Evolutionary conservation across 2,329 filamentous ascomycete genomes (phyloP), one percentile per base, ranked within the genome.

Genomic region (Trichoderma brevicompactum): DNA sequence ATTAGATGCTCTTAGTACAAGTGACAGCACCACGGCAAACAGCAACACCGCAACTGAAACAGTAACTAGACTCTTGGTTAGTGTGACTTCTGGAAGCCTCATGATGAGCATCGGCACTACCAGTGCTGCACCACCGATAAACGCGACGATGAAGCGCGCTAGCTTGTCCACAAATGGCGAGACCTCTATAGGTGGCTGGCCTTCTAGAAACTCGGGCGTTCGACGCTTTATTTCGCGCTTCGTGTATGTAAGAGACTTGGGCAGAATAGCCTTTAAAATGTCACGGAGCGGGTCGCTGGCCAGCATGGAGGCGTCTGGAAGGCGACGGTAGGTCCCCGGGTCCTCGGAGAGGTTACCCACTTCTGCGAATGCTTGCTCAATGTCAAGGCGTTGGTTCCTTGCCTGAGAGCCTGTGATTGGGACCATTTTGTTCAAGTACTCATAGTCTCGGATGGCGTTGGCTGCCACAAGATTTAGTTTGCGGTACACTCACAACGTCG

Each of bases 371-470:
- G 32, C 50, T 23, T 53, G 50, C n/a, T 53, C 50, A 40, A 53
- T 53, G 50, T 53, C 50, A 7, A 53, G 50, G n/a, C 50, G 50
- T 17, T 53, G 17, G 32, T 53, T 53, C 8, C 28, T n/a, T 17
- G 50, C 50, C 17, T 53, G 50, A 15, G 34, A 53, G 34, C 32
- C 34, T 10, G 50, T 53, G 50, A 36, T 13, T n/a, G 50, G 50
- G 6, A 53, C 28, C 17, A 53, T n/a, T 38, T 7, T 36, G n/a
- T 38, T 40, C 9, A 53, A 34, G 7, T 53, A 40, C 1, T 53
- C 34, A 13, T 40, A 40, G 50, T 53, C 50, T n/a, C 50, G 50
- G 34, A 53, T 53, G 12, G 34, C 50, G 17, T 53, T 53, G n/a
- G 50, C 50, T 53, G 2, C 10, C 50, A 44, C 41, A 44, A 7